Percentiles rank a stretch among this genome's conserved stretches.
These are phyloP conservation scores for Cryptosporidium andersoni DNA, from an alignment of 169 alveolate species.

Conservation along the genomic window DNA sequence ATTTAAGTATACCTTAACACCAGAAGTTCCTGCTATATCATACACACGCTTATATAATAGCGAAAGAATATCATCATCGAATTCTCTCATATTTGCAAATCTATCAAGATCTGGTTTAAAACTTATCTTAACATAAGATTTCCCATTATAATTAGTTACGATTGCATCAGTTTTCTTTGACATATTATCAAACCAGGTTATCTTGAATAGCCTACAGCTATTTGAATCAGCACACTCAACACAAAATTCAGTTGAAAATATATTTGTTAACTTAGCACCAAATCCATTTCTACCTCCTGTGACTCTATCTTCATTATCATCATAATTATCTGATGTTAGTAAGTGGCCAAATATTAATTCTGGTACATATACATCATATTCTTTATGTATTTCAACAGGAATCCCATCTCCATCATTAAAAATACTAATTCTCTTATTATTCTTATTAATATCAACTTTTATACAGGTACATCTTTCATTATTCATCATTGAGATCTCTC, in stretches of 20 bases:
- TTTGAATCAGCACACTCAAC: slow-evolving; percentile 94
- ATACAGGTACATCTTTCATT: slow-evolving; percentile 73
- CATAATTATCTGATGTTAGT: slow-evolving; percentile 97
- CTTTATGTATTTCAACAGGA: slow-evolving; percentile 94
- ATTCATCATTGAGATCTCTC: slow-evolving; percentile 76
- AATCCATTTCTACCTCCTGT: slow-evolving; percentile 99
- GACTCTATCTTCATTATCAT: slow-evolving; percentile 96
- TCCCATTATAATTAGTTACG: slow-evolving; percentile 82
- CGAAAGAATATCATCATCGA: slow-evolving; percentile 91
- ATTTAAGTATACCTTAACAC: slow-evolving; percentile 92
- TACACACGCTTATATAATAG: slow-evolving; percentile 95
- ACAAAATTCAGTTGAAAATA: slow-evolving; percentile 93
- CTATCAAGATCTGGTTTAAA: slow-evolving; percentile 95
- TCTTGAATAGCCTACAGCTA: slow-evolving; percentile 85
- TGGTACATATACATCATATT: slow-evolving; percentile 96
- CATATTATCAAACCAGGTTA: slow-evolving; percentile 92
- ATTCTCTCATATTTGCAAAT: slow-evolving; percentile 85
- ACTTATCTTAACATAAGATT: slow-evolving; percentile 91
- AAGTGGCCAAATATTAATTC: slow-evolving; percentile 98
- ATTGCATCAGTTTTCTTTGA: slow-evolving; percentile 83
- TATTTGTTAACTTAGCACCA: slow-evolving; percentile 99
- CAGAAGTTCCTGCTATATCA: slow-evolving; percentile 98
- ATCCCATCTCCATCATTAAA: slow-evolving; percentile 91
- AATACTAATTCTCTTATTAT: slow-evolving; percentile 78
- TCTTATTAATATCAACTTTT: slow-evolving; percentile 81